Conservation (phyloP, 1,284 basidiomycete species). For the Cryptococcus floricola region DNA sequence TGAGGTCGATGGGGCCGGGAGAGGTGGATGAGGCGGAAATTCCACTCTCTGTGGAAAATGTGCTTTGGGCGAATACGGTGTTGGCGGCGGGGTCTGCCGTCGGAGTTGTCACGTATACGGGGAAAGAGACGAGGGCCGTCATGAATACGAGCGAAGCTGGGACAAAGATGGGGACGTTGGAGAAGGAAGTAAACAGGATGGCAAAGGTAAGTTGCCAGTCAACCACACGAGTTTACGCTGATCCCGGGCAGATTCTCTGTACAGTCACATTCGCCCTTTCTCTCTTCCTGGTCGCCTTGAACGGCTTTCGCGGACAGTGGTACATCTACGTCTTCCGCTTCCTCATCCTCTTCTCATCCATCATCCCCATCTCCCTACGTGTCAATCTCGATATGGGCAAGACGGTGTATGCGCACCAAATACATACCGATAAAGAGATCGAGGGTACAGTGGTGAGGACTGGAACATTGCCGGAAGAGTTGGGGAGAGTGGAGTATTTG, state of each 20-base stretch:
- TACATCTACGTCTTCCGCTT: conserved; percentile 96
- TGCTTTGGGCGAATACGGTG: conserved; percentile 97
- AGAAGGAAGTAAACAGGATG: conserved; percentile 90
- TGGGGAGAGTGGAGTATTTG: conserved; percentile 93
- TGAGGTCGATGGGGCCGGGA: conserved; percentile 55
- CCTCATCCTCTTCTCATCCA: conserved; percentile 94
- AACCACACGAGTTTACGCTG: not conserved
- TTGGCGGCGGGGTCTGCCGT: conserved; percentile 90
- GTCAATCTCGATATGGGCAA: conserved; percentile 99
- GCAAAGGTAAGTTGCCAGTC: conserved; percentile 66
- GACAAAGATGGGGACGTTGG: conserved; percentile 88
- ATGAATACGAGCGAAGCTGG: conserved; percentile 98
- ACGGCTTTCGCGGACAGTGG: conserved; percentile 94
- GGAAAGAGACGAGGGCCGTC: conserved; percentile 91
- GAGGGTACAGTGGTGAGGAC: conserved; percentile 94
- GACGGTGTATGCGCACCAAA: conserved; percentile 93
- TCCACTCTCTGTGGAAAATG: conserved; percentile 86
- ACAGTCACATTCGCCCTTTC: conserved; percentile 90
- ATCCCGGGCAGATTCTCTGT: conserved; percentile 66
- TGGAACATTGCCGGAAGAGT: conserved; percentile 92
- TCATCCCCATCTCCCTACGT: conserved; percentile 97
- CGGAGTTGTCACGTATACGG: conserved; percentile 91
- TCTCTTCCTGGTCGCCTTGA: conserved; percentile 84
- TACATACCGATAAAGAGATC: conserved; percentile 89
- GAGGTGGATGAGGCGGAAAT: conserved; percentile 62